phyloP scores from a whole-genome alignment of 2,329 filamentous ascomycete species.

The Fusarium anguioides region DNA sequence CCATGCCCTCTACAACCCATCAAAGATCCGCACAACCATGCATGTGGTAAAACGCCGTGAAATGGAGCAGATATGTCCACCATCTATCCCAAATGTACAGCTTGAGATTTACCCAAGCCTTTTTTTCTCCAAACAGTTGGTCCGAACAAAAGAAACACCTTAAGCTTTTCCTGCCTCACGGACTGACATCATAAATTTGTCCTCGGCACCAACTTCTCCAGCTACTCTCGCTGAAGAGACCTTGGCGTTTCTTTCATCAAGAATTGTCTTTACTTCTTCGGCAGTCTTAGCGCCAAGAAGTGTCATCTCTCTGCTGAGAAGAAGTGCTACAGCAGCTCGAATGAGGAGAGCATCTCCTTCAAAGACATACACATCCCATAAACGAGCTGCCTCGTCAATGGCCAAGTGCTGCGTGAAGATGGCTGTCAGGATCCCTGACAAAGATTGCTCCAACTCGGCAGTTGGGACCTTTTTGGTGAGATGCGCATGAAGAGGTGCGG shows the following conservation, averaged over 20 bases:
- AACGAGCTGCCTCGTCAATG: slow-evolving; percentile 75
- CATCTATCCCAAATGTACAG: slow-evolving; percentile 46
- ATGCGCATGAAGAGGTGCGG: slow-evolving; percentile 71
- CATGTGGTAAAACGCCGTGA: slow-evolving; percentile 42
- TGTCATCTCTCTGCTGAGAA: slow-evolving; percentile 65
- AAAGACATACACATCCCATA: slow-evolving; percentile 87
- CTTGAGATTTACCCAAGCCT: slow-evolving; percentile 22
- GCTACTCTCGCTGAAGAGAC: slow-evolving; percentile 50
- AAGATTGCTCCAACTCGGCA: slow-evolving; percentile 63
- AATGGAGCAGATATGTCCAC: slow-evolving; percentile 40
- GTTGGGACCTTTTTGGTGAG: slow-evolving; percentile 63
- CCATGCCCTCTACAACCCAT: slow-evolving; percentile 29
- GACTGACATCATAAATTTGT: slow-evolving; percentile 53
- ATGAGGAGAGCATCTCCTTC: slow-evolving; percentile 81
- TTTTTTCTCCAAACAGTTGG: slow-evolving; percentile 9
- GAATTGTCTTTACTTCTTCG: slow-evolving; percentile 57
- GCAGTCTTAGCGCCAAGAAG: slow-evolving; percentile 60
- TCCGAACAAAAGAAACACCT: slow-evolving; percentile 21
- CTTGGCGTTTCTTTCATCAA: slow-evolving; percentile 47
- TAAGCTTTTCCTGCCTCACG: slow-evolving; percentile 52
- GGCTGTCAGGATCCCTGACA: slow-evolving; percentile 70
- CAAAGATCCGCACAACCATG: slow-evolving; percentile 33
- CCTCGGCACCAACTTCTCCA: slow-evolving; percentile 60
- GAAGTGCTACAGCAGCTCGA: slow-evolving; percentile 75
- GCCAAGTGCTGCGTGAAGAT: slow-evolving; percentile 73